Percentiles rank a stretch among this genome's conserved stretches.
phyloP scores from a whole-genome alignment of 768 basidiomycete species.

The Lentinula boryana region DNA sequence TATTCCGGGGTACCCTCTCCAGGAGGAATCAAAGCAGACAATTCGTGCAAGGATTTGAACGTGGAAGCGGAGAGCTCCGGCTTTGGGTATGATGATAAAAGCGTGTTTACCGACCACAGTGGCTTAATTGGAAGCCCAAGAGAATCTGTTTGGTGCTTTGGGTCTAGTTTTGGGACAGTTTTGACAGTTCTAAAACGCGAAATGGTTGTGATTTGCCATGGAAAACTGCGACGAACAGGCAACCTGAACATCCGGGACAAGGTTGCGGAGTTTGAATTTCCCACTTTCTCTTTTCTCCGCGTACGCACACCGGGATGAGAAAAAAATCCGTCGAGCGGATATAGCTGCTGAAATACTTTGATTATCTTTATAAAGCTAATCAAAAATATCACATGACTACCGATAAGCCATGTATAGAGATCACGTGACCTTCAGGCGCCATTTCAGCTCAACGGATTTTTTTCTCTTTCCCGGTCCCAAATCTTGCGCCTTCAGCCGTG shows the following conservation, averaged over 20 bases:
- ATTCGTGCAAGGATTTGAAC: constrained; percentile 58
- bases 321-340: too few relatives aligned
- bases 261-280: constrained; percentile 21
- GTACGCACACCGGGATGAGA: too few relatives aligned
- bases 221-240: constrained; percentile 8
- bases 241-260: constrained; percentile 16
- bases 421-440: too few relatives aligned
- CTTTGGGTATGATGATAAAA: constrained; percentile 72
- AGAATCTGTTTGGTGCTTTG: constrained; percentile 36
- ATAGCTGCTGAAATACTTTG: too few relatives aligned
- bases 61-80: constrained; percentile 54
- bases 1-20: constrained; percentile 50
- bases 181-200: constrained; percentile 8
- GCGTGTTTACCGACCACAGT: constrained; percentile 75
- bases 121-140: constrained; percentile 61
- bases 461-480: too few relatives aligned
- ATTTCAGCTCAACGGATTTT: too few relatives aligned
- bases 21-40: constrained; percentile 71
- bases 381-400: too few relatives aligned
- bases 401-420: too few relatives aligned
- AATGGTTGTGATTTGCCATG: not conserved
- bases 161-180: constrained; percentile 2
- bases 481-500: too few relatives aligned
- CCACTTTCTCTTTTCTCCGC: constrained; percentile 9
- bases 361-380: too few relatives aligned